Evolutionary conservation across 306 rosid species (phyloP).

Genomic region (Geum urbanum): DNA sequence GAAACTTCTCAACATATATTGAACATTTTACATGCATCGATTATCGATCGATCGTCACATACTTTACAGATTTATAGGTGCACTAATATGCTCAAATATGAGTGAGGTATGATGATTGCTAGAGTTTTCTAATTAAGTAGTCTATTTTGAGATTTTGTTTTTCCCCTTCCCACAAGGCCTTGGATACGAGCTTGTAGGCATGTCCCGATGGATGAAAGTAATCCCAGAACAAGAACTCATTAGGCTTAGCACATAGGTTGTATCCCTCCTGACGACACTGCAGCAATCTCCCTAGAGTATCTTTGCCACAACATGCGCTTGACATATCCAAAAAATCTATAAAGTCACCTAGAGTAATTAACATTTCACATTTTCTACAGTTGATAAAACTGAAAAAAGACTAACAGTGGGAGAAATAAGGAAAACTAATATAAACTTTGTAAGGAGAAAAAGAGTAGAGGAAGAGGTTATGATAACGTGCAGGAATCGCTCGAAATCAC

Average conservation of each 20-base stretch:
- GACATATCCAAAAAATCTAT: no score
- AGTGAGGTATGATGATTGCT: background rate
- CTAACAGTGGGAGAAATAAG: no score
- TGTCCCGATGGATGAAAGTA: constrained; percentile 39
- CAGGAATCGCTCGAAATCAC: constrained; percentile 19
- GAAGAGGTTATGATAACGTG: constrained; percentile 20
- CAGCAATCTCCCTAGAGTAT: constrained; percentile 27
- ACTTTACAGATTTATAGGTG: no score
- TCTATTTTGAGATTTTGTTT: constrained; percentile 10
- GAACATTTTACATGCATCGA: no score
- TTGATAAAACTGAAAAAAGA: no score
- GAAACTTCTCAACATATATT: no score
- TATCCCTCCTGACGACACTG: constrained; percentile 37
- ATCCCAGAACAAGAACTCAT: constrained; percentile 48
- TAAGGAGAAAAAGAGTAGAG: no score
- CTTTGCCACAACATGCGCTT: constrained; percentile 38
- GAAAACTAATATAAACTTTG: no score
- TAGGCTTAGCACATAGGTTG: constrained; percentile 17
- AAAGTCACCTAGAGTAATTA: no score
- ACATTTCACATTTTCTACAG: no score
- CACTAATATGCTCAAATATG: no score
- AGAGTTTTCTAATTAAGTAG: constrained; percentile 33
- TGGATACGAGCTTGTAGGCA: constrained; percentile 28
- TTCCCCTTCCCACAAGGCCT: constrained; percentile 33
- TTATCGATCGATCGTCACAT: no score